A percentile compares a stretch with the other conserved stretches of the same genome.
phyloP scores from a whole-genome alignment of 2,329 filamentous ascomycete genomes.

The Fusarium sp. region DNA sequence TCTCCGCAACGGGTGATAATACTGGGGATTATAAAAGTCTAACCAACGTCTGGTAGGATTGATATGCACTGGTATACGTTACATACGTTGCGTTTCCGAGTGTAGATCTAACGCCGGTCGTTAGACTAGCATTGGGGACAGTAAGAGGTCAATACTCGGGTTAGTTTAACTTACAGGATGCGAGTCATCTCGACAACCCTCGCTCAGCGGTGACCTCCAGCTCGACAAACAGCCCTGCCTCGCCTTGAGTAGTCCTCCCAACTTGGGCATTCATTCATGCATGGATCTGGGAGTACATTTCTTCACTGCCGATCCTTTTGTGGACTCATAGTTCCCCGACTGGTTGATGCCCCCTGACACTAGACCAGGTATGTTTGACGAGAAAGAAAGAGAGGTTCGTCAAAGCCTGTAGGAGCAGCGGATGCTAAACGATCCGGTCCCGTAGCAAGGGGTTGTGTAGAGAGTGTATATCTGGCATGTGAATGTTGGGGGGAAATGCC shows the following conservation, averaged over 20 bases:
- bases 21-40: background rate
- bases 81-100: background rate
- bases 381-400: background rate
- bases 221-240: background rate
- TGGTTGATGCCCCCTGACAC: slow-evolving; percentile 3
- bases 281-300: slow-evolving; percentile 4
- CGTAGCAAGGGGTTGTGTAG: background rate
- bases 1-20: slow-evolving; percentile 4
- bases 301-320: slow-evolving; percentile 15
- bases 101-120: background rate
- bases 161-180: background rate
- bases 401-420: background rate
- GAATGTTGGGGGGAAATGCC: too few species aligned
- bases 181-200: slow-evolving; percentile 5
- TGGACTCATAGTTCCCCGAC: background rate
- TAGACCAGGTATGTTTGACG: background rate
- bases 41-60: background rate
- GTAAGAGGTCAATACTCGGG: background rate
- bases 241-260: background rate
- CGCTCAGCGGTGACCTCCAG: background rate
- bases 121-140: background rate
- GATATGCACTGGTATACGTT: background rate
- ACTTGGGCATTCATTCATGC: background rate
- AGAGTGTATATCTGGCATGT: background rate
- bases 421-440: background rate